These are phyloP conservation scores for Sungouiella blattae DNA, from an alignment of 805 yeast species.

Conservation along the genomic window DNA sequence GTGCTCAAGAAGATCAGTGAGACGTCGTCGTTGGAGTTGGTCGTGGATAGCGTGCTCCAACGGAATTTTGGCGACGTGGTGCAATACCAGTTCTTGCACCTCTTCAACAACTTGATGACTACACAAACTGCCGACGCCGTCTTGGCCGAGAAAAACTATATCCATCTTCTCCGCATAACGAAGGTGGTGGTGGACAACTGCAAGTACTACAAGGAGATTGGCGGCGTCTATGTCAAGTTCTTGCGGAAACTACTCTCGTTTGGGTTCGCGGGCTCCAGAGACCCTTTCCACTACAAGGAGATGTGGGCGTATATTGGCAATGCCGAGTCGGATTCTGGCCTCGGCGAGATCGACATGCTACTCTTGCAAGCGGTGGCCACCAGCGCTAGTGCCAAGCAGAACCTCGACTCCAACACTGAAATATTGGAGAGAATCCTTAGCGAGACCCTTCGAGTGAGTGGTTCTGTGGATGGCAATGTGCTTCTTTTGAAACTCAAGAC, in stretches of 20 bases:
- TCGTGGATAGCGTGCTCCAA: slow-evolving; percentile 19
- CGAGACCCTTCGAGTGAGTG: slow-evolving; percentile 1
- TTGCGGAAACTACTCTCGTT: slow-evolving; percentile 23
- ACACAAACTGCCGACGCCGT: slow-evolving; percentile 8
- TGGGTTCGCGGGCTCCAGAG: slow-evolving; percentile 7
- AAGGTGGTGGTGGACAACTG: slow-evolving; percentile 32
- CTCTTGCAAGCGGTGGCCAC: slow-evolving; percentile 20
- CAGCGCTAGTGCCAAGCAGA: not conserved
- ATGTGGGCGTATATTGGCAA: slow-evolving; percentile 5
- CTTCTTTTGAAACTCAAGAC: slow-evolving; percentile 13
- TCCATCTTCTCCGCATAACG: slow-evolving; percentile 16
- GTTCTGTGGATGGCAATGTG: slow-evolving; percentile 7
- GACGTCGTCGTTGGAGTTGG: no score
- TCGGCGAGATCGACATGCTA: slow-evolving; percentile 20
- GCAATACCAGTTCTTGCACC: slow-evolving; percentile 35
- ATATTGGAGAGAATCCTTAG: not conserved
- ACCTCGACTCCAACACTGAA: not conserved
- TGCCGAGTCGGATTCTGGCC: not conserved
- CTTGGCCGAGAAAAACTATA: slow-evolving; percentile 13
- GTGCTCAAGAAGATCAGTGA: no score
- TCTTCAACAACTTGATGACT: slow-evolving; percentile 28
- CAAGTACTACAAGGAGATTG: slow-evolving; percentile 32
- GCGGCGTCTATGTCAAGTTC: slow-evolving; percentile 24
- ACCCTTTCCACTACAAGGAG: slow-evolving; percentile 4
- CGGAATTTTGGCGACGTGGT: slow-evolving; percentile 28